Evolutionary conservation across 768 basidiomycete species (phyloP).

Genomic region (Peribolospora baueri): DNA sequence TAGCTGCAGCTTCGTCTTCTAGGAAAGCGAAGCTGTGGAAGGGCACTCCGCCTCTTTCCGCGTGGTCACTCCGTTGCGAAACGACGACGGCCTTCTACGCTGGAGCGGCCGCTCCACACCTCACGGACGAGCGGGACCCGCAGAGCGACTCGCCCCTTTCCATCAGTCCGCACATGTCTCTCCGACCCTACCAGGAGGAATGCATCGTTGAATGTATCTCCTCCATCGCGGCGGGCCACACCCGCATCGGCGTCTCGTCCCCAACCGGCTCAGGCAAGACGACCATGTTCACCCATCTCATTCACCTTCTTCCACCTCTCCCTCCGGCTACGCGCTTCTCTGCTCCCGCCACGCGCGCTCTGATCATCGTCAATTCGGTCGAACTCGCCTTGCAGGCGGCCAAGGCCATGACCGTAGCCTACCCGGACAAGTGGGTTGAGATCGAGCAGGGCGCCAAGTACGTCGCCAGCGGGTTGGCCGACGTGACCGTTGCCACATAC

Average conservation of each 20-base stretch:
- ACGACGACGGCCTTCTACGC: too few relatives aligned
- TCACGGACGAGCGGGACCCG: too few relatives aligned
- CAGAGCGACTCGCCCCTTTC: too few relatives aligned
- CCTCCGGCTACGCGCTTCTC: slow-evolving; percentile 13
- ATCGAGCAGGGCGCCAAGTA: slow-evolving; percentile 69
- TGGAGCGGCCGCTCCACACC: too few relatives aligned
- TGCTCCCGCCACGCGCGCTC: slow-evolving; percentile 30
- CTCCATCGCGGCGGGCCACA: slow-evolving; percentile 40
- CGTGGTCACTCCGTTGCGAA: too few relatives aligned
- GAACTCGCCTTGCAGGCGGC: slow-evolving; percentile 78
- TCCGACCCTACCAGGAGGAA: slow-evolving; percentile 71
- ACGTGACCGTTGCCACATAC: slow-evolving; percentile 79
- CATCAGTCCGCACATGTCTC: slow-evolving; percentile 4
- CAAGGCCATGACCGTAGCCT: slow-evolving; percentile 36
- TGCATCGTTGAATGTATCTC: slow-evolving; percentile 53
- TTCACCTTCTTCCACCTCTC: slow-evolving; percentile 33
- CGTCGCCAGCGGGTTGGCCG: slow-evolving; percentile 51
- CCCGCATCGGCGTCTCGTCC: slow-evolving; percentile 57
- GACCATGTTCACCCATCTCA: slow-evolving; percentile 63
- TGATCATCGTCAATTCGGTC: slow-evolving; percentile 70
- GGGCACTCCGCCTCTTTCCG: too few relatives aligned
- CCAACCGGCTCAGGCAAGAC: slow-evolving; percentile 65
- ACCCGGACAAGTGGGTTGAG: slow-evolving; percentile 57
- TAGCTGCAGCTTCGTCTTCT: too few relatives aligned
- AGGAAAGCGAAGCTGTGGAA: too few relatives aligned